These are phyloP conservation scores for Sugiyamaella chiloensis DNA, from an alignment of 805 yeast genomes.

Conservation along the genomic window DNA sequence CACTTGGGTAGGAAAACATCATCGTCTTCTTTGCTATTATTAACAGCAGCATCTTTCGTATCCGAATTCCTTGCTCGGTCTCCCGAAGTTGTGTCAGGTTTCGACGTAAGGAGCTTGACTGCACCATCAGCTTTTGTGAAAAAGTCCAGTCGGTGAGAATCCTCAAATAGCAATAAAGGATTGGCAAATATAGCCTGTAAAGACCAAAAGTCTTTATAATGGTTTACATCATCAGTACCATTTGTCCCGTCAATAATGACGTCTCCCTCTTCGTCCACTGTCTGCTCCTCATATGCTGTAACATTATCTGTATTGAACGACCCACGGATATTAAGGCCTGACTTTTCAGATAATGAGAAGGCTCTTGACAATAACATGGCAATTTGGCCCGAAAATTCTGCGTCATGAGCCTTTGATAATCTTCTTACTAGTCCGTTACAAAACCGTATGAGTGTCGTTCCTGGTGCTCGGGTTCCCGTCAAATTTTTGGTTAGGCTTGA, in stretches of 20 bases:
- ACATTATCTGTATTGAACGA: constrained; percentile 34
- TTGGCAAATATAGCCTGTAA: constrained; percentile 30
- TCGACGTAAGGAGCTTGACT: constrained; percentile 18
- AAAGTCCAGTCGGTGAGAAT: constrained; percentile 14
- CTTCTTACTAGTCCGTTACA: constrained; percentile 35
- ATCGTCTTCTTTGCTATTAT: neutral
- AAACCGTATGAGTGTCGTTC: constrained; percentile 34
- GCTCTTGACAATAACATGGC: constrained; percentile 35
- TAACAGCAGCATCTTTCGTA: too few relatives aligned
- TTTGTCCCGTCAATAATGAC: constrained; percentile 9
- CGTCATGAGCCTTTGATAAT: constrained; percentile 33
- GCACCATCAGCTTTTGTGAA: constrained; percentile 19
- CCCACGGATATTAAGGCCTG: constrained; percentile 38
- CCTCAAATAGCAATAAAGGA: constrained; percentile 23
- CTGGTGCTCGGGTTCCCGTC: constrained; percentile 33
- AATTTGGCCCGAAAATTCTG: constrained; percentile 35
- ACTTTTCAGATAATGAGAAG: constrained; percentile 35
- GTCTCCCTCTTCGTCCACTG: constrained; percentile 14
- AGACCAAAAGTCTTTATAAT: constrained; percentile 32
- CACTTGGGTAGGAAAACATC: constrained; percentile 33
- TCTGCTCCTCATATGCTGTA: constrained; percentile 26
- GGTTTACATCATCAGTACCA: neutral
- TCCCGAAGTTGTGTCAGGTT: neutral
- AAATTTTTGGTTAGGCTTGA: constrained; percentile 24
- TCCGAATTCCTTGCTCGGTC: neutral